These are phyloP conservation scores for Clavispora vitiphila DNA, from an alignment of 805 yeast species.

Conservation along the genomic window DNA sequence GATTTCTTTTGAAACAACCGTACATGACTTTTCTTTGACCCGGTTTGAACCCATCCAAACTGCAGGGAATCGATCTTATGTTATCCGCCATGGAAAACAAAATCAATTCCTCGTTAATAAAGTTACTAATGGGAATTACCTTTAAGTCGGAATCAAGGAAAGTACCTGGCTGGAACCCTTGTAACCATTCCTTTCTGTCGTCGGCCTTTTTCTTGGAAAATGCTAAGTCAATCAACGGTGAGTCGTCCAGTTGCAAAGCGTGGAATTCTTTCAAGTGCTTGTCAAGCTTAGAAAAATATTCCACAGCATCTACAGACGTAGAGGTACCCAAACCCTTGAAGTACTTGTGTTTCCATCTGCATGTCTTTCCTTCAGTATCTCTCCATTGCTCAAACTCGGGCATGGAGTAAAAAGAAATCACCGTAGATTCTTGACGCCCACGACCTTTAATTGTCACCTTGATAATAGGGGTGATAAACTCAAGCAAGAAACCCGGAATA, in stretches of 20 bases:
- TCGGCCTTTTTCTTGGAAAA: slow-evolving; percentile 94
- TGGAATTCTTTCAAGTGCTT: slow-evolving; percentile 83
- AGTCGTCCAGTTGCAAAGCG: slow-evolving; percentile 73
- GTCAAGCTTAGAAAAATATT: slow-evolving; percentile 81
- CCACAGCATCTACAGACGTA: slow-evolving; percentile 72
- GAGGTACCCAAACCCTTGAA: slow-evolving; percentile 99
- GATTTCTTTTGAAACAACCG: slow-evolving; percentile 80
- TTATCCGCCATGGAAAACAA: slow-evolving; percentile 96
- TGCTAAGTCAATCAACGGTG: slow-evolving; percentile 78
- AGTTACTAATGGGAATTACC: slow-evolving; percentile 85
- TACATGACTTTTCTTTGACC: slow-evolving; percentile 92
- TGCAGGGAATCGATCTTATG: slow-evolving; percentile 89
- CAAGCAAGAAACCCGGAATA: slow-evolving; percentile 87
- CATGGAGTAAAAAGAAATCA: slow-evolving; percentile 82
- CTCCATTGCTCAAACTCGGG: slow-evolving; percentile 96
- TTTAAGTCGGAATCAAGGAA: slow-evolving; percentile 73
- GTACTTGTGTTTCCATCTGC: slow-evolving; percentile 89
- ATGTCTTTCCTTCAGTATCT: slow-evolving; percentile 66
- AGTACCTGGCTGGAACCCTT: slow-evolving; percentile 88
- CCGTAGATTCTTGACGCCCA: slow-evolving; percentile 46
- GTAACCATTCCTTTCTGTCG: slow-evolving; percentile 95
- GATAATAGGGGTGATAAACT: slow-evolving; percentile 94
- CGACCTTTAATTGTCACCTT: slow-evolving; percentile 70
- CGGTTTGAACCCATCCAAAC: slow-evolving; percentile 93
- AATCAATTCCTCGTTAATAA: slow-evolving; percentile 91